Percentiles rank a stretch among this genome's conserved stretches.
Conservation (phyloP, 177 flowering plant species). For the Vitis hybrid region DNA sequence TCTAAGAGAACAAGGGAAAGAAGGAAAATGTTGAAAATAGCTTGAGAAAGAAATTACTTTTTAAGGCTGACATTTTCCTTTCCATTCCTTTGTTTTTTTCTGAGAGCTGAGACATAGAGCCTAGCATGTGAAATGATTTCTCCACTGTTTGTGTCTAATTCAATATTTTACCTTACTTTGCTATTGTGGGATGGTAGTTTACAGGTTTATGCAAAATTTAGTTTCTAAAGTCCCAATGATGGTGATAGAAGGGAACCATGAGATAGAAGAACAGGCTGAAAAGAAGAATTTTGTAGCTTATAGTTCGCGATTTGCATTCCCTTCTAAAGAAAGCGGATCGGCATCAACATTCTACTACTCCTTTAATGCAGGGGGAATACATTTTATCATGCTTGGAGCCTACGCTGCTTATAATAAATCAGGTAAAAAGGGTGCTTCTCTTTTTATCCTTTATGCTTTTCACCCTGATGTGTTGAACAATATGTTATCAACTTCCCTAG, state of each 20-base stretch:
- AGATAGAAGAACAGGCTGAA: conserved; percentile 69
- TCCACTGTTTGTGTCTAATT: neutral
- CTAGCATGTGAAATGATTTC: neutral
- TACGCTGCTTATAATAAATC: conserved; percentile 61
- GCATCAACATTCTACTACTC: conserved; percentile 85
- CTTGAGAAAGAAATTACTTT: too few relatives aligned
- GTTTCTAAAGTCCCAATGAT: conserved; percentile 80
- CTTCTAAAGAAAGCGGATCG: conserved; percentile 73
- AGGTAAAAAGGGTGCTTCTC: conserved; percentile 33
- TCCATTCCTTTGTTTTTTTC: neutral
- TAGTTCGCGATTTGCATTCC: conserved; percentile 84
- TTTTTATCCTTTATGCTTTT: neutral
- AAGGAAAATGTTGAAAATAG: too few relatives aligned
- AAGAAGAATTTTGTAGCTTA: conserved; percentile 65
- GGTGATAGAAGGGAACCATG: conserved; percentile 96
- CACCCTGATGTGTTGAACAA: too few relatives aligned
- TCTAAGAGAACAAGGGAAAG: too few relatives aligned
- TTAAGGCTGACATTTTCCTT: neutral
- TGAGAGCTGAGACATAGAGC: neutral
- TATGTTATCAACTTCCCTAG: too few relatives aligned
- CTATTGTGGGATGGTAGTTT: conserved; percentile 1
- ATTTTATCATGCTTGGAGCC: conserved; percentile 81
- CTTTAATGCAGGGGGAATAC: conserved; percentile 88
- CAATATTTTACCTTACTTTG: neutral
- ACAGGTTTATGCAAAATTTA: conserved; percentile 80